Evolutionary conservation across 2,329 filamentous ascomycete species (phyloP).

Genomic region (Raffaelea ambrosiae): DNA sequence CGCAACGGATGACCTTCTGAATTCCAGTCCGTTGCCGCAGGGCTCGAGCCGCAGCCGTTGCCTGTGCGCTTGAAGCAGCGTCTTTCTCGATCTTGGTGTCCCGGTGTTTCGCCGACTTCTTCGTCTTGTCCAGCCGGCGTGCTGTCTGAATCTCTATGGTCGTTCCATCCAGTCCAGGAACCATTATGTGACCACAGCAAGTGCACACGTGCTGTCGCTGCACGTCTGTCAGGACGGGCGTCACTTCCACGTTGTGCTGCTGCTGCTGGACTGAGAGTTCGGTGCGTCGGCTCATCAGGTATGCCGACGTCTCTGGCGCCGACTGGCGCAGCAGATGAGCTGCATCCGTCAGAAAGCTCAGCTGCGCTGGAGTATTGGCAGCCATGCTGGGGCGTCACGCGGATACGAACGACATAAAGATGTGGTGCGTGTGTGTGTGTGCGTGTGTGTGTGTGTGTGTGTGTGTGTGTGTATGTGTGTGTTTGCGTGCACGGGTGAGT

Average conservation of each 20-base stretch:
- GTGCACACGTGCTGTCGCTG: slow-evolving; percentile 48
- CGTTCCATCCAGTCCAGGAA: slow-evolving; percentile 37
- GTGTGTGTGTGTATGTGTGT: too few relatives aligned
- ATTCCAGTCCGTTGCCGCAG: slow-evolving; percentile 14
- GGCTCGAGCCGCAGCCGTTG: too few relatives aligned
- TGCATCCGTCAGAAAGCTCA: slow-evolving; percentile 47
- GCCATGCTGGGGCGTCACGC: background rate
- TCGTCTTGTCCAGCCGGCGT: slow-evolving; percentile 19
- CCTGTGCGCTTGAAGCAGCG: too few relatives aligned
- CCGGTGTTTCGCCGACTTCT: slow-evolving; percentile 8
- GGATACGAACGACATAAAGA: too few relatives aligned
- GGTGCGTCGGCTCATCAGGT: slow-evolving; percentile 47
- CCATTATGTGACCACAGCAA: slow-evolving; percentile 53
- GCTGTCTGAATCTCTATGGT: slow-evolving; percentile 26
- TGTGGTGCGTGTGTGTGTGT: too few relatives aligned
- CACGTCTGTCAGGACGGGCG: slow-evolving; percentile 33
- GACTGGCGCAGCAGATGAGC: slow-evolving; percentile 45
- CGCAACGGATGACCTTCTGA: slow-evolving; percentile 35
- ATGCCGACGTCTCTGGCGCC: slow-evolving; percentile 49
- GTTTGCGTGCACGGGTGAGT: too few relatives aligned
- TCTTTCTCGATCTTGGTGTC: background rate
- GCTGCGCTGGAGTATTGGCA: slow-evolving; percentile 12
- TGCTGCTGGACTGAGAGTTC: slow-evolving; percentile 36
- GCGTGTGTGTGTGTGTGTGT: too few relatives aligned
- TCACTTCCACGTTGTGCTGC: slow-evolving; percentile 7